Conservation (phyloP, 176 grass and related monocot genomes). For the Zoysia japonica region DNA sequence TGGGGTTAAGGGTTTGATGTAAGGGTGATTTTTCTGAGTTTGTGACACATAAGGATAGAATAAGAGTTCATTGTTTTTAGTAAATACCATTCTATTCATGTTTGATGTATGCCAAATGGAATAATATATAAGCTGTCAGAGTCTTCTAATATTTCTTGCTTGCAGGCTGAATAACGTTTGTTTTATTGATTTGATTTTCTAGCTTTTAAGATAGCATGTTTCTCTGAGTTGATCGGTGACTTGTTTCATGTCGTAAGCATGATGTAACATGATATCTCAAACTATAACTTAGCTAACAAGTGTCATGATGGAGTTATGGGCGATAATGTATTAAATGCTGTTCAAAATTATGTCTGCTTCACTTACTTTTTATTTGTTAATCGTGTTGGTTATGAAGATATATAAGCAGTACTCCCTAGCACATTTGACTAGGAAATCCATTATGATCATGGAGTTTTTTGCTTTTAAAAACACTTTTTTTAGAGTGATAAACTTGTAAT, state of each 20-base stretch:
- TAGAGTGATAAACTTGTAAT: neutral
- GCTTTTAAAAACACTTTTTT: neutral
- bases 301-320: neutral
- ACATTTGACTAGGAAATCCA: neutral
- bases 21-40: neutral
- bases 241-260: neutral
- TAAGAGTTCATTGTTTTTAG: neutral
- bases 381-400: neutral
- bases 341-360: neutral
- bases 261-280: neutral
- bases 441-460: neutral
- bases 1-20: neutral
- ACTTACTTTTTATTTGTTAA: neutral
- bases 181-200: neutral
- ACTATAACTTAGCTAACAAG: neutral
- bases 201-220: neutral
- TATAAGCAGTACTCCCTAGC: neutral
- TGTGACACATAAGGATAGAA: conserved; percentile 1
- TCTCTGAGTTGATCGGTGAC: neutral
- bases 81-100: neutral
- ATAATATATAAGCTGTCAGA: neutral
- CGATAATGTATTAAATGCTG: neutral
- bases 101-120: neutral
- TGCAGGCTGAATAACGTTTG: neutral
- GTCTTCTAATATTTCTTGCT: neutral